Evolutionary conservation across 2,329 filamentous ascomycete genomes (phyloP).

Genomic region (Emericellopsis cladophorae): DNA sequence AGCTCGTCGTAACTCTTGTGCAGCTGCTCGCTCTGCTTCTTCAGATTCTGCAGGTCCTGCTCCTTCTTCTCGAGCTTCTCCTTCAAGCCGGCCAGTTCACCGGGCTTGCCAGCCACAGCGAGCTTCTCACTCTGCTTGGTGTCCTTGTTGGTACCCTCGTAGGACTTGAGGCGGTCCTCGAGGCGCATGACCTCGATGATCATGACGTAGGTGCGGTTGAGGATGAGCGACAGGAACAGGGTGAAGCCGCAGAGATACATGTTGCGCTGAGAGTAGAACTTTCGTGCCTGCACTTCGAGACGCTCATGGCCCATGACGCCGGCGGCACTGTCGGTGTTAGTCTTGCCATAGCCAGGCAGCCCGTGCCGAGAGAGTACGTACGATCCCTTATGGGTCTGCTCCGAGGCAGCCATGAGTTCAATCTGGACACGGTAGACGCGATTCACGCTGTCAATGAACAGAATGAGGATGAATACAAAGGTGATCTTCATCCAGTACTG

Average conservation of each 20-base stretch:
- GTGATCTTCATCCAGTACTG: conserved; percentile 99
- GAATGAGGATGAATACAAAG: conserved; percentile 96
- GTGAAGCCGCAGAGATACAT: conserved; percentile 99
- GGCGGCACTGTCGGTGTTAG: conserved; percentile 21
- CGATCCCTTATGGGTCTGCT: conserved; percentile 32
- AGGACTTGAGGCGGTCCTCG: conserved; percentile 79
- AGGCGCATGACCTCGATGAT: conserved; percentile 84
- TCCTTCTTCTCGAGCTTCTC: conserved; percentile 69
- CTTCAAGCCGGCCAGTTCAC: conserved; percentile 59
- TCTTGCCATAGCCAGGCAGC: background rate
- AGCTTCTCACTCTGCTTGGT: conserved; percentile 61
- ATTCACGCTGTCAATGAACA: conserved; percentile 93
- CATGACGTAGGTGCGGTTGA: conserved; percentile 98
- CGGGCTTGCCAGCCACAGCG: conserved; percentile 58
- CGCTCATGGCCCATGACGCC: conserved; percentile 82
- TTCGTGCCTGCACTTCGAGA: conserved; percentile 96
- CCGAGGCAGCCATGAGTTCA: conserved; percentile 64
- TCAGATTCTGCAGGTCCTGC: conserved; percentile 70
- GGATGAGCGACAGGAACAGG: conserved; percentile 94
- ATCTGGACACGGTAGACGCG: conserved; percentile 94
- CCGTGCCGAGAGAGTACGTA: conserved; percentile 20
- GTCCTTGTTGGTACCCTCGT: conserved; percentile 46
- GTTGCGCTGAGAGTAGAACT: conserved; percentile 99
- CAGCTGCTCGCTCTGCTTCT: conserved; percentile 83
- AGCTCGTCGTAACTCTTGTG: conserved; percentile 76